Conservation (phyloP, 441 rosid genomes). For the Arabidopsis hybrid region DNA sequence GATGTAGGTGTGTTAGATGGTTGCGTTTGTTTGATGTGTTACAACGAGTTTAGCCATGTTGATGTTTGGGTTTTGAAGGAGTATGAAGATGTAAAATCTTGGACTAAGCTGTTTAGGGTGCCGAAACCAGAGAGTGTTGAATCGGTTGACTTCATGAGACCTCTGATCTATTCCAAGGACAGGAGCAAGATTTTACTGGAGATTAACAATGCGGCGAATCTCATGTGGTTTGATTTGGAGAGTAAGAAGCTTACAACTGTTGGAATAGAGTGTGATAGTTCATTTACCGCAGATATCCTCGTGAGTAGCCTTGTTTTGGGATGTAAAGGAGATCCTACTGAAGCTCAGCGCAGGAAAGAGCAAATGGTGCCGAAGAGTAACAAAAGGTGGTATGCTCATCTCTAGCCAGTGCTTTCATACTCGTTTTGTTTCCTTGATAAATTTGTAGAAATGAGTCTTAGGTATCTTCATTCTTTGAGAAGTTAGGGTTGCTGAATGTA, state of each 20-base stretch:
- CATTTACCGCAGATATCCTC: slow-evolving; percentile 50
- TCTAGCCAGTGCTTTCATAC: not conserved
- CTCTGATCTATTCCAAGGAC: slow-evolving; percentile 56
- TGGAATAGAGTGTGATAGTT: slow-evolving; percentile 47
- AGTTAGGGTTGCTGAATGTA: not conserved
- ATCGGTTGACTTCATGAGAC: slow-evolving; percentile 50
- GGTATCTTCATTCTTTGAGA: not conserved
- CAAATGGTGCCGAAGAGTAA: slow-evolving; percentile 24
- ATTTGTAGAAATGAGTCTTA: not conserved
- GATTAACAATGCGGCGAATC: slow-evolving; percentile 52
- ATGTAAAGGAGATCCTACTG: slow-evolving; percentile 41
- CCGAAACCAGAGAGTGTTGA: slow-evolving; percentile 34
- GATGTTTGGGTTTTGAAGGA: slow-evolving; percentile 71
- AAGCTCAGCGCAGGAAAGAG: slow-evolving; percentile 23
- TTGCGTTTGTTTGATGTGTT: slow-evolving; percentile 54
- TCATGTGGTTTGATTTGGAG: slow-evolving; percentile 60
- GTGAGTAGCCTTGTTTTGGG: slow-evolving; percentile 58
- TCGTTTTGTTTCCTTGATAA: slow-evolving; percentile 15
- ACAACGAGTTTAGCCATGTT: slow-evolving; percentile 32
- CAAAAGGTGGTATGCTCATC: slow-evolving; percentile 42
- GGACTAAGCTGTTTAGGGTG: slow-evolving; percentile 58
- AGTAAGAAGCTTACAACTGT: slow-evolving; percentile 40
- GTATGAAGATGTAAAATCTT: slow-evolving; percentile 54
- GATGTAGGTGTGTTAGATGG: slow-evolving; percentile 69
- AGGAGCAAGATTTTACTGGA: slow-evolving; percentile 52